These are phyloP conservation scores for Theileria annulata DNA, from an alignment of 169 alveolate genomes.

Conservation along the genomic window DNA sequence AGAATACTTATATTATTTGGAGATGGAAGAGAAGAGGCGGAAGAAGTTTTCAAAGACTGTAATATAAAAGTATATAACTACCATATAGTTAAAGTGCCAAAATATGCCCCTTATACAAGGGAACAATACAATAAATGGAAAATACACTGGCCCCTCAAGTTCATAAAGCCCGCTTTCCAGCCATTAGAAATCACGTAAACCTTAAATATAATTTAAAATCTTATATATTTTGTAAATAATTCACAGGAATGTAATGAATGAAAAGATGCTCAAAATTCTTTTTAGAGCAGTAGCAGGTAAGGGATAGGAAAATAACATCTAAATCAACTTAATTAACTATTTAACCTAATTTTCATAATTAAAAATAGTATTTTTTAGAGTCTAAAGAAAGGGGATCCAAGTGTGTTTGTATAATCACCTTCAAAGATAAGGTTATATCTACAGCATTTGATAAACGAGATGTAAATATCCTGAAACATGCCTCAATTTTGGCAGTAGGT, in stretches of 20 bases:
- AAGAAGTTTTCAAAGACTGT: constrained; percentile 14
- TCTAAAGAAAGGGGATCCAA: constrained; percentile 23
- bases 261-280: constrained; percentile 1
- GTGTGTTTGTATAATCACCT: constrained; percentile 78
- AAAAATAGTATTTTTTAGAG: constrained; percentile 17
- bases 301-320: neutral
- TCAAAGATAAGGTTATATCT: constrained; percentile 72
- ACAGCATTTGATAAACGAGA: constrained; percentile 74
- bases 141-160: constrained; percentile 79
- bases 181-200: constrained; percentile 69
- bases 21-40: constrained; percentile 9
- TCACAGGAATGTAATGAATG: constrained; percentile 4
- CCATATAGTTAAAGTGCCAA: constrained; percentile 68
- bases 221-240: neutral
- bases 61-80: constrained; percentile 31
- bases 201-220: neutral
- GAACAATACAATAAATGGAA: constrained; percentile 75
- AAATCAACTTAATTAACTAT: neutral
- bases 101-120: constrained; percentile 72
- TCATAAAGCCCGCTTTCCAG: constrained; percentile 71
- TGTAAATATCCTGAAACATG: constrained; percentile 73
- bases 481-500: constrained; percentile 77
- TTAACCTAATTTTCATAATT: neutral
- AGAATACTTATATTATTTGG: constrained; percentile 55
- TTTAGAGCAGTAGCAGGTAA: constrained; percentile 17